Evolutionary conservation across 2,329 filamentous ascomycete genomes (phyloP).

Genomic region (Aspergillus sp.): DNA sequence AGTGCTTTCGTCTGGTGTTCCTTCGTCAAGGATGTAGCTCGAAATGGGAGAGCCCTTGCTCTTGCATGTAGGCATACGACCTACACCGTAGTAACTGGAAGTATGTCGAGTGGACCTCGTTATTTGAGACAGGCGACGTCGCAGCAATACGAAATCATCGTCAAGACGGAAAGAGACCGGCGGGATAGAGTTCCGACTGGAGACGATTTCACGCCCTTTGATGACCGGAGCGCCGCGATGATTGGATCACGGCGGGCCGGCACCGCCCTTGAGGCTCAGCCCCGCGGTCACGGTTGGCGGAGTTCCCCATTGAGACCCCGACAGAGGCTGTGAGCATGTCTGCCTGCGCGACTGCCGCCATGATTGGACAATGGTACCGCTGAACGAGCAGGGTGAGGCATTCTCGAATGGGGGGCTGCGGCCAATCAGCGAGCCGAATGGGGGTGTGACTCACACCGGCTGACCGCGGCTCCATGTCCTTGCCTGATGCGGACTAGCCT

Average conservation of each 20-base stretch:
- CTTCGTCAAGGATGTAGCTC: too few relatives aligned
- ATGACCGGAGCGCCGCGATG: not conserved
- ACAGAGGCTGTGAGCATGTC: conserved; percentile 5
- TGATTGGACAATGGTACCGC: conserved; percentile 12
- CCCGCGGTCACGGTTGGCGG: conserved; percentile 1
- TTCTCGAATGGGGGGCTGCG: conserved; percentile 1
- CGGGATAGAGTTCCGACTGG: not conserved
- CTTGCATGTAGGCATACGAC: too few relatives aligned
- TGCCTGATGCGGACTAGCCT: conserved; percentile 8
- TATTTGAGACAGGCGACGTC: too few relatives aligned
- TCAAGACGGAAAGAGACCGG: not conserved
- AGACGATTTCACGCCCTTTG: not conserved
- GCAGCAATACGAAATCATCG: not conserved
- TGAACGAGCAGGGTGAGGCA: not conserved
- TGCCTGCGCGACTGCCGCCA: not conserved
- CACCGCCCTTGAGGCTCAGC: conserved; percentile 6
- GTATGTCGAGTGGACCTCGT: too few relatives aligned
- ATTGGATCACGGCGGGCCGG: not conserved
- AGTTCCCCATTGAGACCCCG: conserved; percentile 14
- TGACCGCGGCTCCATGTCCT: conserved; percentile 16
- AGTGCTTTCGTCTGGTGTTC: too few relatives aligned
- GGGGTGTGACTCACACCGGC: conserved; percentile 40
- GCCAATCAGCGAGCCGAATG: not conserved
- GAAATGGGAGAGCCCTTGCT: too few relatives aligned
- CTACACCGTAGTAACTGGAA: too few relatives aligned